Evolutionary conservation across 257 asterid genomes (phyloP), one percentile per base, ranked within the genome.

Genomic region (Phtheirospermum japonicum): DNA sequence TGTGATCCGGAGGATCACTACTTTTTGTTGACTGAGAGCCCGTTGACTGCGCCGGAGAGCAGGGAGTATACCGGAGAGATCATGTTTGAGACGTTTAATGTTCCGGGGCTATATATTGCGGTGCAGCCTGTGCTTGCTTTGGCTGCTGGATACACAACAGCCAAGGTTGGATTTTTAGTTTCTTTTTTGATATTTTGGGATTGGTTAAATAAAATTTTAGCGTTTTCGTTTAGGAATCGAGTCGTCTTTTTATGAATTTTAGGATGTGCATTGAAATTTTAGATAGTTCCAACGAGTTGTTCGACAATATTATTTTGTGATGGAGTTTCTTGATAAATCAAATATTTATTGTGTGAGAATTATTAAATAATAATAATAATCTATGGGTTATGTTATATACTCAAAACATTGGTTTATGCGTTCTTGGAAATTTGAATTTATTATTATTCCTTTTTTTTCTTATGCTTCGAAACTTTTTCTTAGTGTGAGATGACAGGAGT

Each of bases 401-500:
- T 33, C 39, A 23, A 23, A 23, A 23, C 28, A 23, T 23, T 23
- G 28, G 28, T 33, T 5, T 33, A 33, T 33, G 39, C 1, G 9
- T 8, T 33, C 39, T 33, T 5, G 39, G 0, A 8, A 5, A 5
- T 33, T 5, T 1, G 39, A 33, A 33, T 5, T 33, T 33, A 33
- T 5, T 33, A 33, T 33, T 33, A 4, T 33, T 33, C 39, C 7
- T 33, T 33, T 5, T 33, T 33, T 33, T 33, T 8, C 9, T 33
- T 33, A 33, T 33, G 39, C 9, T 33, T 33, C 9, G 4, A 33
- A 5, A 5, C 39, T 33, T 33, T 33, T 67, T 75, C 59, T 64
- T 78, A 92, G 98, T 86, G 98, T 80, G 97, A 92, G 94, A 92
- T 89, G 99, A 92, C 99, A 64, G 99, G 97, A 40, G 91, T 92